phyloP scores from a whole-genome alignment of 73 alveolate species.

The Blepharisma japonicum region DNA sequence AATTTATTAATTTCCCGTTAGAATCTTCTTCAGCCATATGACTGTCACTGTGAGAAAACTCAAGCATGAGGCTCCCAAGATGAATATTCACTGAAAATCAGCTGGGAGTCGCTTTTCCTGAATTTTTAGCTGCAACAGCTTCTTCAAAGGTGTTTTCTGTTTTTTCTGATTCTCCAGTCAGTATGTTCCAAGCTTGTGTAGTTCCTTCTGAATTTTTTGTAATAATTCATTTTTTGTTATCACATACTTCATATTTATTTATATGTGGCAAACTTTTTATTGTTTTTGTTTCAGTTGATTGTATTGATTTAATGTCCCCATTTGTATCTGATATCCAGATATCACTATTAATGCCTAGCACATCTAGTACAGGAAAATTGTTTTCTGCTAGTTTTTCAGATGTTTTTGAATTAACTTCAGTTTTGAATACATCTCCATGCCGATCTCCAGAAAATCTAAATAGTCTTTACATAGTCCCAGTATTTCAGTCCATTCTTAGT shows the following conservation, averaged over 20 bases:
- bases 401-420: background rate
- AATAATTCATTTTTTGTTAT: conserved; percentile 14
- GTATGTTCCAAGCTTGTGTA: background rate
- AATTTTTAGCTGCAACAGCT: background rate
- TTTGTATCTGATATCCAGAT: background rate
- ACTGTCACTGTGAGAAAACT: too few relatives aligned
- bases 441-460: background rate
- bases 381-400: background rate
- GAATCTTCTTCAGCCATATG: too few relatives aligned
- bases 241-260: background rate
- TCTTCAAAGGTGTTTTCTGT: background rate
- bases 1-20: too few relatives aligned
- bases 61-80: too few relatives aligned
- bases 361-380: background rate
- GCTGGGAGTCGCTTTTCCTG: background rate
- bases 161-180: background rate
- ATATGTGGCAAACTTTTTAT: background rate
- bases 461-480: background rate
- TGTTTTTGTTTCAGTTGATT: background rate
- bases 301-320: background rate
- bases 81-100: too few relatives aligned
- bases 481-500: background rate
- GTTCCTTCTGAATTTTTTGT: background rate
- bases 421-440: background rate
- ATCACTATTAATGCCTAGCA: background rate